Evolutionary conservation across 2,329 filamentous ascomycete species (phyloP).

Genomic region (Botryosphaeria dothidea): DNA sequence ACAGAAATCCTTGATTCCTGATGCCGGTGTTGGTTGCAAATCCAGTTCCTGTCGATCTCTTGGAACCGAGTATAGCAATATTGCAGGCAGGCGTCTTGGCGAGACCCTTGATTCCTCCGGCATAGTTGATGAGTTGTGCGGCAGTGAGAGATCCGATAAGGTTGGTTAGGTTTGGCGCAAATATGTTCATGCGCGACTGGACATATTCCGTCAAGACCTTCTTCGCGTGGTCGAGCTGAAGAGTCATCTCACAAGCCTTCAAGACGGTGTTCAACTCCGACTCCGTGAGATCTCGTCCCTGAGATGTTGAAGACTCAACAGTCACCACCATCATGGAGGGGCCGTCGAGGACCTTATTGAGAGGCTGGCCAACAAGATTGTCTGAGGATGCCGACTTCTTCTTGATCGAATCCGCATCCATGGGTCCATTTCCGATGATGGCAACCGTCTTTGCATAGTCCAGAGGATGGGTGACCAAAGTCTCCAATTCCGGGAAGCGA

Average conservation of each 20-base stretch:
- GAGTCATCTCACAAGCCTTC: conserved; percentile 80
- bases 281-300: conserved; percentile 74
- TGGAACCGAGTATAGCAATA: conserved; percentile 84
- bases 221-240: conserved; percentile 87
- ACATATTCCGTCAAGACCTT: conserved; percentile 88
- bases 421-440: conserved; percentile 87
- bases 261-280: conserved; percentile 73
- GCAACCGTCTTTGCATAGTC: conserved; percentile 95
- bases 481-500: conserved; percentile 90
- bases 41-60: conserved; percentile 77
- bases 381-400: conserved; percentile 72
- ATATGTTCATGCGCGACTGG: conserved; percentile 93
- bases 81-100: conserved; percentile 95
- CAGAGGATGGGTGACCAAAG: conserved; percentile 83
- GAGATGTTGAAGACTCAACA: conserved; percentile 88
- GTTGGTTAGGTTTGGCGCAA: conserved; percentile 89
- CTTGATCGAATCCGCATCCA: conserved; percentile 75
- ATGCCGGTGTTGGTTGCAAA: conserved; percentile 91
- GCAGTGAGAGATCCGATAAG: conserved; percentile 91
- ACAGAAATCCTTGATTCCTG: conserved; percentile 89
- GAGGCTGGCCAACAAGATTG: conserved; percentile 73
- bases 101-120: conserved; percentile 82
- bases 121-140: conserved; percentile 93
- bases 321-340: conserved; percentile 94
- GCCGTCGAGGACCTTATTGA: conserved; percentile 81